phyloP scores from a whole-genome alignment of 1,139 yeast species.

The Sugiyamaella pinicola region DNA sequence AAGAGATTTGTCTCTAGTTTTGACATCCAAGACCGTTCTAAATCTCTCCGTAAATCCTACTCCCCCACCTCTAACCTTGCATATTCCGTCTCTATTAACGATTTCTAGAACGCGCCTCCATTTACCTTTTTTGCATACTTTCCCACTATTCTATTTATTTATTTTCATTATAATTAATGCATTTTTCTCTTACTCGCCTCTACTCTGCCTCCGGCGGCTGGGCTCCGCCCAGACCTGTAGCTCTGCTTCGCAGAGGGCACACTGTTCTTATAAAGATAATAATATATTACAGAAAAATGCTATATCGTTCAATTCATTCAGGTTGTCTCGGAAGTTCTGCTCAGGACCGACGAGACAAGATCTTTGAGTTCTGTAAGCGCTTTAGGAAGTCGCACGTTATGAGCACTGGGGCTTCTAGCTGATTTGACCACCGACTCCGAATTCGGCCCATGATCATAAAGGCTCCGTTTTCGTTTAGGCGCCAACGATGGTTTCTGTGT shows the following conservation, averaged over 20 bases:
- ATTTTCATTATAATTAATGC: constrained; percentile 8
- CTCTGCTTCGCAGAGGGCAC: no score
- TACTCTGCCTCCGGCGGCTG: not conserved
- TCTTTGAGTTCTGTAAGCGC: constrained; percentile 23
- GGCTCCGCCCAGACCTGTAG: not conserved
- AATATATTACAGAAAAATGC: not conserved
- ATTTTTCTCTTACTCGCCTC: not conserved
- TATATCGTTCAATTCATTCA: not conserved
- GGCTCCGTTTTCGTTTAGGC: constrained; percentile 20
- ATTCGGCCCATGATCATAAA: constrained; percentile 5
- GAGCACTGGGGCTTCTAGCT: not conserved
- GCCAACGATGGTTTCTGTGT: not conserved
- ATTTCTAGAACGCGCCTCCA: constrained; percentile 11
- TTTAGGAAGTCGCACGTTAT: constrained; percentile 19
- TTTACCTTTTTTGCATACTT: constrained; percentile 1
- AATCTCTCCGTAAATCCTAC: constrained; percentile 7
- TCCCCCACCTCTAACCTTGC: constrained; percentile 19
- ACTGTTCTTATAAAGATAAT: no score
- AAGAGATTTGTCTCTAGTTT: constrained; percentile 33
- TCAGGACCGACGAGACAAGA: constrained; percentile 20
- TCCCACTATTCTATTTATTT: constrained; percentile 9
- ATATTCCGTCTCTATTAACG: constrained; percentile 16
- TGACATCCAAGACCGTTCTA: constrained; percentile 23
- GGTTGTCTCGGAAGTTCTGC: constrained; percentile 4
- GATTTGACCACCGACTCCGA: not conserved